Percentiles rank a stretch among this genome's conserved stretches.
Evolutionary conservation across 768 basidiomycete species (phyloP).

Genomic region (Saitozyma podzolica): DNA sequence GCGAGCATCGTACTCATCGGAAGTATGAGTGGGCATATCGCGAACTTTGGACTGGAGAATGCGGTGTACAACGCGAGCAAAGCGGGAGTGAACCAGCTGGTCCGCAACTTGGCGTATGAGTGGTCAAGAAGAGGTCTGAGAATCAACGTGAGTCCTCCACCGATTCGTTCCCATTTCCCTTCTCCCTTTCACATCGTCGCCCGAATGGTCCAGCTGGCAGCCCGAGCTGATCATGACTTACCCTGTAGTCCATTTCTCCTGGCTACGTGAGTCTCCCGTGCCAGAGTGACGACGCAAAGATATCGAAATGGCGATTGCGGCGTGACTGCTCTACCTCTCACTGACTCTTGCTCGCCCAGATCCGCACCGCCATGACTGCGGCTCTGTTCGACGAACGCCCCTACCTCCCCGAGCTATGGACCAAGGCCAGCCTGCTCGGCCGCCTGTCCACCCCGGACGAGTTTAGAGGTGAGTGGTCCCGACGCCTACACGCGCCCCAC

Average conservation of each 20-base stretch:
- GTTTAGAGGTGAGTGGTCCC: slow-evolving; percentile 28
- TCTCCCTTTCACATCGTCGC: background rate
- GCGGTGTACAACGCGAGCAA: slow-evolving; percentile 51
- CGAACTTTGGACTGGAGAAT: slow-evolving; percentile 26
- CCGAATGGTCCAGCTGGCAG: background rate
- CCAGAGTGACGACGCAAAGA: background rate
- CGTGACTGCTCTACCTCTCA: no score
- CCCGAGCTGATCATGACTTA: slow-evolving; percentile 1
- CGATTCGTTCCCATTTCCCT: background rate
- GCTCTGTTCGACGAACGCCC: slow-evolving; percentile 38
- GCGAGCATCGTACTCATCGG: slow-evolving; percentile 41
- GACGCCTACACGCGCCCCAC: background rate
- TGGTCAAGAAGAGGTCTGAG: slow-evolving; percentile 49
- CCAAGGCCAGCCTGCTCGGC: slow-evolving; percentile 31
- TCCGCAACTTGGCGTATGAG: slow-evolving; percentile 50
- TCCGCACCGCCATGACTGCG: slow-evolving; percentile 42
- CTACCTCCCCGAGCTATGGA: slow-evolving; percentile 35
- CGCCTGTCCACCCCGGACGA: slow-evolving; percentile 45
- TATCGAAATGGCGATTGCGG: no score
- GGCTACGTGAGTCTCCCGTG: slow-evolving; percentile 30
- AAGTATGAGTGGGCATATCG: slow-evolving; percentile 28
- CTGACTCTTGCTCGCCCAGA: slow-evolving; percentile 10
- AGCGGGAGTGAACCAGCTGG: slow-evolving; percentile 50
- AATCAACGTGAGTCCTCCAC: slow-evolving; percentile 44
- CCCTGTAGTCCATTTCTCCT: slow-evolving; percentile 40